Conservation (phyloP, 78 protist species). For the Mantamonas sphyraenae region DNA sequence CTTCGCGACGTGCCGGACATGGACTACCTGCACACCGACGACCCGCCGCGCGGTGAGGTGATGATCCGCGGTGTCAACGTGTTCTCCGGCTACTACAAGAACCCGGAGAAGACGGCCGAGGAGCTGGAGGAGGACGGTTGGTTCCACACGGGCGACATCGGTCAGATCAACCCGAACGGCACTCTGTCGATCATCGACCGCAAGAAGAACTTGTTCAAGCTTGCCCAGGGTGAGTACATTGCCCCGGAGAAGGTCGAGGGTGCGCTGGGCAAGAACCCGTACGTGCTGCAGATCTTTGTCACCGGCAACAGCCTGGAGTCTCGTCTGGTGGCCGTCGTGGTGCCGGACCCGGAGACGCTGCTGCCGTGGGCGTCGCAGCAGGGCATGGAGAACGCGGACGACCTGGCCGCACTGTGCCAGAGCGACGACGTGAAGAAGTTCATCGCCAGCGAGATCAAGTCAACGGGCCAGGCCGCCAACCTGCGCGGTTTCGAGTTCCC, state of each 20-base stretch:
- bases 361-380: background rate
- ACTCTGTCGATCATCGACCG: slow-evolving; percentile 79
- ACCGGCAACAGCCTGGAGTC: slow-evolving; percentile 24
- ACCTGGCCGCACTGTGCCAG: background rate
- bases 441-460: background rate
- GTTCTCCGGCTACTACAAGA: slow-evolving; percentile 80
- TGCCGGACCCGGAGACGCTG: slow-evolving; percentile 40
- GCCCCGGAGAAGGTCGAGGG: background rate
- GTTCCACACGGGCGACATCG: slow-evolving; percentile 96
- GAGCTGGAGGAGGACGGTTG: slow-evolving; percentile 51
- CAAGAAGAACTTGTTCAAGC: slow-evolving; percentile 85
- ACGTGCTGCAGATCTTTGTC: slow-evolving; percentile 18
- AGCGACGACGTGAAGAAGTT: background rate
- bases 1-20: slow-evolving; percentile 32
- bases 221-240: slow-evolving; percentile 94
- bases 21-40: background rate
- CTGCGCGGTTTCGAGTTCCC: slow-evolving; percentile 10
- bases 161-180: slow-evolving; percentile 58
- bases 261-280: background rate
- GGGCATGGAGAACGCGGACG: background rate
- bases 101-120: slow-evolving; percentile 68
- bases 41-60: slow-evolving; percentile 76
- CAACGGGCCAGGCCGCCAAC: background rate
- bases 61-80: slow-evolving; percentile 78
- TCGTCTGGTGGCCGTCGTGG: slow-evolving; percentile 43